These are phyloP conservation scores for Astrothelium macrocarpum DNA, from an alignment of 495 filamentous ascomycete genomes.

Conservation along the genomic window DNA sequence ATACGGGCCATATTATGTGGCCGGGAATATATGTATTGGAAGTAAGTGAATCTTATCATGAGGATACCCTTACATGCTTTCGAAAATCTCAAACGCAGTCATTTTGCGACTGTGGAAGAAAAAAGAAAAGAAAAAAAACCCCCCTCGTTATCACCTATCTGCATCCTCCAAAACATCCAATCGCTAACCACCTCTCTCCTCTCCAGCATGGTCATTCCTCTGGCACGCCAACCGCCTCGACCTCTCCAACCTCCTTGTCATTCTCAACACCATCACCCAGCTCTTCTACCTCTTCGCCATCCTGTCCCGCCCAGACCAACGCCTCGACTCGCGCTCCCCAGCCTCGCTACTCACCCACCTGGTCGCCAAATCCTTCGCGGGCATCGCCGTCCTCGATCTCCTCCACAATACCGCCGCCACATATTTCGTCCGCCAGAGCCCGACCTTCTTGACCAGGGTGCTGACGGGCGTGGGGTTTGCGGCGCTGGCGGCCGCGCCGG, in stretches of 20 bases:
- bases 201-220: constrained; percentile 41
- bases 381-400: constrained; percentile 41
- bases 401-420: constrained; percentile 41
- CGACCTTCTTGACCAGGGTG: constrained; percentile 32
- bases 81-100: background rate
- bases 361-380: constrained; percentile 40
- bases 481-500: constrained; percentile 18
- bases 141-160: too few species aligned
- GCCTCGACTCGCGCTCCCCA: constrained; percentile 35
- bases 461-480: constrained; percentile 38
- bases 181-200: constrained; percentile 1
- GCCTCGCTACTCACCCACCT: constrained; percentile 39
- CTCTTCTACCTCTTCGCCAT: constrained; percentile 35
- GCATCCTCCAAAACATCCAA: too few species aligned
- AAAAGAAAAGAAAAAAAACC: too few species aligned
- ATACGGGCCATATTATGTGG: constrained; percentile 34
- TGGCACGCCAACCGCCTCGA: constrained; percentile 37
- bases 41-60: constrained; percentile 24
- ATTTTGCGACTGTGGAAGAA: too few species aligned
- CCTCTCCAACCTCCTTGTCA: constrained; percentile 37
- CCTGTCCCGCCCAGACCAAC: constrained; percentile 17
- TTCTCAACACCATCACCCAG: constrained; percentile 40
- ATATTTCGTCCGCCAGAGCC: constrained; percentile 34
- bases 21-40: constrained; percentile 41
- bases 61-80: background rate